Conservation (phyloP, 352 stramenopile species). For the Phytophthora meadii region DNA sequence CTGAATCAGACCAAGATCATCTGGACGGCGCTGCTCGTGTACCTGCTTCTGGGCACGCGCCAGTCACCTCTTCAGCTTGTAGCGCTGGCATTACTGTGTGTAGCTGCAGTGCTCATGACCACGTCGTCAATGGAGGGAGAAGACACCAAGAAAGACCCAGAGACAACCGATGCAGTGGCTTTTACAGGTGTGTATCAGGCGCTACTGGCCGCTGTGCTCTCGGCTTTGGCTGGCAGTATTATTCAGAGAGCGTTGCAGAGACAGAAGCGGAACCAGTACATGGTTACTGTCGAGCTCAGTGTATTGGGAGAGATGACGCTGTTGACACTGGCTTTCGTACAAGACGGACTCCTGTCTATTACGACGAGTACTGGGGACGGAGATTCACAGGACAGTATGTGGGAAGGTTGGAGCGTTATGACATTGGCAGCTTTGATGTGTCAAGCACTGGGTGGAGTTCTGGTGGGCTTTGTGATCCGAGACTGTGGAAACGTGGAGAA, state of each 20-base stretch:
- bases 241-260: conserved; percentile 78
- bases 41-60: conserved; percentile 74
- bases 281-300: conserved; percentile 85
- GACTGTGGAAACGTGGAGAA: conserved; percentile 88
- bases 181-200: conserved; percentile 80
- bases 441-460: conserved; percentile 70
- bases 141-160: conserved; percentile 5
- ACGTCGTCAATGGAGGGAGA: conserved; percentile 31
- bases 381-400: conserved; percentile 53
- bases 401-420: conserved; percentile 74
- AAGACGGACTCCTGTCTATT: conserved; percentile 20
- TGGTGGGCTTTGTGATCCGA: conserved; percentile 88
- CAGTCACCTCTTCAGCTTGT: conserved; percentile 77
- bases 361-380: conserved; percentile 7
- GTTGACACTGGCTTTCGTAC: conserved; percentile 51
- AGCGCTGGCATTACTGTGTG: conserved; percentile 73
- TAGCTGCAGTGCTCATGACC: conserved; percentile 80
- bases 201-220: conserved; percentile 75
- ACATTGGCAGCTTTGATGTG: conserved; percentile 74
- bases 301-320: conserved; percentile 72
- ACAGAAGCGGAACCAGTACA: conserved; percentile 77
- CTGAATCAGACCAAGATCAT: conserved; percentile 92
- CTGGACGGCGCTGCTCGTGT: conserved; percentile 84
- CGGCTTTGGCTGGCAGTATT: conserved; percentile 75
- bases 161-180: conserved; percentile 45